Percentiles rank a stretch among this genome's conserved stretches.
Evolutionary conservation across 2,329 filamentous ascomycete species (phyloP).

Genomic region (Ramularia collo-cygni): DNA sequence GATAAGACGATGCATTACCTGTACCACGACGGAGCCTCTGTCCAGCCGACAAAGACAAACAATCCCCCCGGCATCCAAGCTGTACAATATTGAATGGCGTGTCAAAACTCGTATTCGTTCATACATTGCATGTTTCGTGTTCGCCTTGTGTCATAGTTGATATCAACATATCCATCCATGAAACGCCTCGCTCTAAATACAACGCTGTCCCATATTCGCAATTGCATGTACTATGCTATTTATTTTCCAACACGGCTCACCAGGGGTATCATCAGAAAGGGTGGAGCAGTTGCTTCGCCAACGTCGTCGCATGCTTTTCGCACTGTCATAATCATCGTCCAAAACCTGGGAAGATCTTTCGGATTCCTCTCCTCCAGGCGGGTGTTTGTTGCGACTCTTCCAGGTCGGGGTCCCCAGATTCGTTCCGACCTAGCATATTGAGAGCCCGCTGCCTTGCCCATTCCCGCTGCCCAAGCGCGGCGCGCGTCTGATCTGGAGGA

Average conservation of each 20-base stretch:
- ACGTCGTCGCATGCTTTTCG: neutral
- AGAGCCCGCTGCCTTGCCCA: slow-evolving; percentile 42
- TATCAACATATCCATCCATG: neutral
- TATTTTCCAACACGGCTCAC: too few relatives aligned
- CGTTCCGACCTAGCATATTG: slow-evolving; percentile 33
- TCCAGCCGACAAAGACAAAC: too few relatives aligned
- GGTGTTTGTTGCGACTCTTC: slow-evolving; percentile 22
- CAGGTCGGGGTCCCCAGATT: slow-evolving; percentile 24
- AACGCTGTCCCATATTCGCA: neutral
- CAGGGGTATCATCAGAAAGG: slow-evolving; percentile 5
- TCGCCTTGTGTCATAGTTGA: too few relatives aligned
- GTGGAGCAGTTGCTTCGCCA: too few relatives aligned
- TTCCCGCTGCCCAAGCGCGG: slow-evolving; percentile 31
- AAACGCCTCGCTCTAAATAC: slow-evolving; percentile 1
- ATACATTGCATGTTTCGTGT: too few relatives aligned
- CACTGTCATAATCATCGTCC: slow-evolving; percentile 7
- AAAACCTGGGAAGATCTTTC: slow-evolving; percentile 23
- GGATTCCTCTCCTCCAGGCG: slow-evolving; percentile 26
- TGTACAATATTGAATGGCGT: too few relatives aligned
- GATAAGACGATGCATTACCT: too few relatives aligned
- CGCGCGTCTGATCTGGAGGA: slow-evolving; percentile 11
- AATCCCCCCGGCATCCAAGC: too few relatives aligned
- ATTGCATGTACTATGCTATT: neutral
- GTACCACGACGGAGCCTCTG: too few relatives aligned
- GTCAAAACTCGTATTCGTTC: too few relatives aligned